Evolutionary conservation across 2,329 filamentous ascomycete genomes (phyloP).

Genomic region (Alternaria arbusti): DNA sequence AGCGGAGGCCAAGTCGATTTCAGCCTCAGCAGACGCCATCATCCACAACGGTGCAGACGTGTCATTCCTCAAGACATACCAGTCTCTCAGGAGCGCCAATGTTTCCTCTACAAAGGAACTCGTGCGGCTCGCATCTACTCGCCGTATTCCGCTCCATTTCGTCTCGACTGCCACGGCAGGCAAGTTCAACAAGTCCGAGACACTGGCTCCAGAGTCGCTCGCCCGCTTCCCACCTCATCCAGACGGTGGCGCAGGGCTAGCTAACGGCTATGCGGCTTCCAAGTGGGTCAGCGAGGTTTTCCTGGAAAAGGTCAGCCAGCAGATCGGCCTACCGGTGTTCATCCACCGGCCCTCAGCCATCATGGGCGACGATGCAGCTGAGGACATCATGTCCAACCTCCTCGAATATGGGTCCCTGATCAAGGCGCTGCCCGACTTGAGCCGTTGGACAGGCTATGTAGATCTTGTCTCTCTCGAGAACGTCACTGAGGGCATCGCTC

Average conservation of each 20-base stretch:
- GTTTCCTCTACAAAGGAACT: neutral
- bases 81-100: neutral
- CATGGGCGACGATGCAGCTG: neutral
- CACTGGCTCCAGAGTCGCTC: neutral
- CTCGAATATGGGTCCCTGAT: neutral
- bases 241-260: neutral
- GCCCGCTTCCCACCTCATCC: neutral
- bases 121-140: neutral
- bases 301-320: neutral
- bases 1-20: neutral
- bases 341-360: neutral
- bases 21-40: neutral
- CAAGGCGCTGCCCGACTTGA: neutral
- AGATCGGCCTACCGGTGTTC: neutral
- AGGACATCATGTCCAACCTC: neutral
- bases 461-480: neutral
- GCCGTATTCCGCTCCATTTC: neutral
- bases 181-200: neutral
- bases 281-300: neutral
- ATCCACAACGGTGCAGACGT: neutral
- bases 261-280: neutral
- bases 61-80: neutral
- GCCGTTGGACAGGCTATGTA: neutral
- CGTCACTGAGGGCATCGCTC: neutral
- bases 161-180: neutral